Evolutionary conservation across 1,139 yeast genomes (phyloP), one percentile per base, ranked within the genome.

Genomic region (Casaregolazyma suthepensis): DNA sequence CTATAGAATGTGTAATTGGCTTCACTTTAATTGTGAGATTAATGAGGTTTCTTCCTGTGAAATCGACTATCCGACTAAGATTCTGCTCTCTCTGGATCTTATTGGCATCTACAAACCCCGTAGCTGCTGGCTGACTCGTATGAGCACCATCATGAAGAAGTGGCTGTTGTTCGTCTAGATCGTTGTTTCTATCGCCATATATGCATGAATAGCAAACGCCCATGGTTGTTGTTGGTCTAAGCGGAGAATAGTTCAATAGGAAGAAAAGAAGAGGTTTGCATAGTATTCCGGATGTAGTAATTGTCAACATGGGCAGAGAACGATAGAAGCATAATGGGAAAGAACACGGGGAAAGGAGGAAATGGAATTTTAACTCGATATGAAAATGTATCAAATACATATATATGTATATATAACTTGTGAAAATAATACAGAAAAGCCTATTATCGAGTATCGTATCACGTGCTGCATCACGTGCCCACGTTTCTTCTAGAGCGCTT

Each of bases 121-220:
- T 26, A 9, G 37, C 29, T 18, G 47, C 40, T 4, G 52, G 45
- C 42, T 45, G 48, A 6, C 29, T 22, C 2, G 29, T 22, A n/a
- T 45, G 48, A 26, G 38, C 29, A 26, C 31, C 52, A 31, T 38
- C 49, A 23, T 29, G 29, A 17, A 49, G 48, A 22, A 61, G 55
- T 19, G 62, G 63, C 23, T 58, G 51, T 19, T 46, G 46, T 43
- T 56, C 58, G 17, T 48, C 49, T 12, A 56, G 22, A 17, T 54
- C 61, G n/a, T 57, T 59, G 10, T 58, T 57, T 19, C 48, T 50
- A 15, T 48, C 40, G 15, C 52, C 47, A 40, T 56, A 54, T 18
- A 60, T 50, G 44, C 66, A 62, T 12, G 66, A 63, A 26, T 50
- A 42, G 48, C 66, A 63, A n/a, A 59, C 56, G 15, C 66, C 66